Evolutionary conservation across 805 yeast species (phyloP), one percentile per base, ranked within the genome.

Genomic region (Hanseniaspora guilliermondii): DNA sequence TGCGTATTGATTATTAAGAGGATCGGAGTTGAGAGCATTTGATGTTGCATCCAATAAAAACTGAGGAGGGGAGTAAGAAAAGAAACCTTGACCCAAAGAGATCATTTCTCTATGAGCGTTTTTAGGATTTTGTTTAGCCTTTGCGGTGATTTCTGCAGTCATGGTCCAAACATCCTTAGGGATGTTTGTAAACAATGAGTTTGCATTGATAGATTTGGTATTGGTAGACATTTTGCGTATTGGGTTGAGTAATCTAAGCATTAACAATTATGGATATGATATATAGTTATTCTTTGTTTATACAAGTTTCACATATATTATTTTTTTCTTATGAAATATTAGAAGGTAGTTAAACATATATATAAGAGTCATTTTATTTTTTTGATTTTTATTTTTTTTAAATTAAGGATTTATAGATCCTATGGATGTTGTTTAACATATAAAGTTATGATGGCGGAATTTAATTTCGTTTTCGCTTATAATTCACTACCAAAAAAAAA

Each of bases 51-150:
- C 76, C 56, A 85, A 73, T 16, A 95, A 96, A 69, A 93, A 93
- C n/a, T 80, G 77, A 0, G 98, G 98, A 2, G 98, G 98, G 32
- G 89, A 78, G 67, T 91, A 93, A 2, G 96, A 87, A 73, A 93
- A 93, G 70, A 93, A 93, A 1, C 98, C 98, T 68, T 93, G 98
- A 35, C 98, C 98, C 56, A 93, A 76, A 62, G 93, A 93, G 57
- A 83, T 82, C 55, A 91, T 80, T 53, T 87, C 85, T 61, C 83
- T 75, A n/a, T 87, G 88, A 37, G 78, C 67, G 46, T 79, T 80
- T 40, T 70, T 70, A 2, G 65, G 60, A 53, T 66, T 65, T 8
- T 60, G 63, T 58, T 81, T 83, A 14, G 94, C 88, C 4, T 78
- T 79, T 2, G 94, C 94, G 0, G 97, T 97, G 2, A 98, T 84